phyloP scores from a whole-genome alignment of 768 basidiomycete species.

The Cyathus striatus region DNA sequence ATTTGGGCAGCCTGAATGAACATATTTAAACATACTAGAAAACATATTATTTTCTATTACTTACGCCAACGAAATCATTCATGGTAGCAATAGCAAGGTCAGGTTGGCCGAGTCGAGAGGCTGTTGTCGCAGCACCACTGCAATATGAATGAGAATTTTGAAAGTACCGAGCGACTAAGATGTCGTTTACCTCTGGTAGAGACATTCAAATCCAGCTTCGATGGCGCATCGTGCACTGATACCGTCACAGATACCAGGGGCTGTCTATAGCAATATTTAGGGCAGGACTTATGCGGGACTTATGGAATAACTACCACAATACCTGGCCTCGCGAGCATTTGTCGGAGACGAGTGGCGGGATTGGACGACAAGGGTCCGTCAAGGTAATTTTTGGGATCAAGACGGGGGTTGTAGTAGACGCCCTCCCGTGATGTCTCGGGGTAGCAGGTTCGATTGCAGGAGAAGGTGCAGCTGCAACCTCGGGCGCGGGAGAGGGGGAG shows the following conservation, averaged over 20 bases:
- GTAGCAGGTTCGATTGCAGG: neutral
- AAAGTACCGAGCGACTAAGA: too few species aligned
- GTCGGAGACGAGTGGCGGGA: conserved; percentile 61
- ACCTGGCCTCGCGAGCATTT: conserved; percentile 59
- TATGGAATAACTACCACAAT: conserved; percentile 50
- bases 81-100: conserved; percentile 68
- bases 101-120: conserved; percentile 62
- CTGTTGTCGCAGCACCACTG: conserved; percentile 67
- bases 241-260: conserved; percentile 77
- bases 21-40: neutral
- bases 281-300: neutral
- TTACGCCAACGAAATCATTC: conserved; percentile 59
- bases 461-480: neutral
- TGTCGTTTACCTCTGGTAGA: conserved; percentile 74
- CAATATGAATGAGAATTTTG: neutral
- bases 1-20: conserved; percentile 46
- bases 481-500: conserved; percentile 1
- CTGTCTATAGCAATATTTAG: conserved; percentile 37
- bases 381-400: conserved; percentile 30
- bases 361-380: conserved; percentile 62
- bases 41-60: conserved; percentile 1
- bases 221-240: conserved; percentile 77
- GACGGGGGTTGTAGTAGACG: conserved; percentile 56
- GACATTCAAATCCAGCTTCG: conserved; percentile 72
- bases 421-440: conserved; percentile 1